Conservation (phyloP, 805 yeast species). For the Hanseniaspora valbyensis region DNA sequence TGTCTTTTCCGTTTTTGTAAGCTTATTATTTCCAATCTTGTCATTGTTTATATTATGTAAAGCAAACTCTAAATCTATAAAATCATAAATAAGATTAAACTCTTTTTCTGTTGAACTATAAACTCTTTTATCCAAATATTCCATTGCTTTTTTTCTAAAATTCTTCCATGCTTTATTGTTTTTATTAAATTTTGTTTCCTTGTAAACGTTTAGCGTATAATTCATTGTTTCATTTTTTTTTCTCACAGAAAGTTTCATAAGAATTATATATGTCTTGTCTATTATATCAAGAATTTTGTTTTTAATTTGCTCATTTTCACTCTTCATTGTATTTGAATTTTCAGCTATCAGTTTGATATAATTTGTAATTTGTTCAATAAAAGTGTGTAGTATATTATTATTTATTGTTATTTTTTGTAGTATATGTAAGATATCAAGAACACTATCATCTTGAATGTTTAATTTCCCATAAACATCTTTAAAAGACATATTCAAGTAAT, state of each 20-base stretch:
- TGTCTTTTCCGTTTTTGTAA: background rate
- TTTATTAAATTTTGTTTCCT: background rate
- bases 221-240: background rate
- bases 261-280: background rate
- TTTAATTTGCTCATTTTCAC: background rate
- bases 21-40: background rate
- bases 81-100: background rate
- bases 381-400: background rate
- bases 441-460: background rate
- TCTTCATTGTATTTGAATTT: background rate
- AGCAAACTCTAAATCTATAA: background rate
- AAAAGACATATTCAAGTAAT: background rate
- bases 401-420: background rate
- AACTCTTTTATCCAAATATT: background rate
- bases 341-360: background rate
- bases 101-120: background rate
- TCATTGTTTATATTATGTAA: background rate
- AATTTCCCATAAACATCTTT: slow-evolving; percentile 11
- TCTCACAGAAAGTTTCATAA: background rate
- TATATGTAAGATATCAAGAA: background rate
- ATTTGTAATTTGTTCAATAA: background rate
- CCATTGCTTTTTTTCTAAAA: background rate
- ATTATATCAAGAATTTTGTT: background rate
- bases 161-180: background rate
- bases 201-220: background rate